Evolutionary conservation across 331 rosid species (phyloP).

Genomic region (Acacia concinna): DNA sequence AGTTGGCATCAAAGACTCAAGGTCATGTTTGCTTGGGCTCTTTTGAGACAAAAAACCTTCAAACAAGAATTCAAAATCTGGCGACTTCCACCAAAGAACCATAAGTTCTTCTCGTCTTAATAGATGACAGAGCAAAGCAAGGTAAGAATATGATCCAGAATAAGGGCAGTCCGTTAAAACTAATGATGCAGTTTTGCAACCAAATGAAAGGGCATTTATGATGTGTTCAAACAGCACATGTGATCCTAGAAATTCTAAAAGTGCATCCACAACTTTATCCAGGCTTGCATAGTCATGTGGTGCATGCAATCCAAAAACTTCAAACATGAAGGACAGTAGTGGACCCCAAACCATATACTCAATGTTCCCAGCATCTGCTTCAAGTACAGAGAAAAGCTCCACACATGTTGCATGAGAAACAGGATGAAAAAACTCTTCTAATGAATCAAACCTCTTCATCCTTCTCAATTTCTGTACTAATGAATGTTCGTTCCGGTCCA

Average conservation of each 20-base stretch:
- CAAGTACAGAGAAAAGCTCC: constrained; percentile 69
- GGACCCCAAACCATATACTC: constrained; percentile 89
- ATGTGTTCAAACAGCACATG: constrained; percentile 69
- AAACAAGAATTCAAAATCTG: constrained; percentile 77
- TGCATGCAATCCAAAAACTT: constrained; percentile 62
- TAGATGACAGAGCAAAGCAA: constrained; percentile 79
- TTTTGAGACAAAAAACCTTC: constrained; percentile 91
- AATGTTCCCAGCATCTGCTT: constrained; percentile 52
- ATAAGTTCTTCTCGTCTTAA: constrained; percentile 78
- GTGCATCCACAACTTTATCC: constrained; percentile 75
- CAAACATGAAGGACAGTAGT: constrained; percentile 74
- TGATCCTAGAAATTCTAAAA: constrained; percentile 73
- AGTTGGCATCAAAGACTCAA: constrained; percentile 86
- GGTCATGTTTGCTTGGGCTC: constrained; percentile 85
- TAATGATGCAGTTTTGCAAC: constrained; percentile 69
- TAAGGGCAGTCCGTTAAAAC: constrained; percentile 77
- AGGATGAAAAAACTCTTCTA: constrained; percentile 72
- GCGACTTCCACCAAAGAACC: constrained; percentile 97
- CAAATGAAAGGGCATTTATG: constrained; percentile 67
- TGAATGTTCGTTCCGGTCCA: constrained; percentile 60
- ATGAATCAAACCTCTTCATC: constrained; percentile 74
- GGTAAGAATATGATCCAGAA: constrained; percentile 92
- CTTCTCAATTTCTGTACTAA: constrained; percentile 74
- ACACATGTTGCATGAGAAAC: constrained; percentile 69
- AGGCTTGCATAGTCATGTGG: constrained; percentile 80